Conservation (phyloP, 345 rosid genomes). For the Erysimum cheiranthoides region DNA sequence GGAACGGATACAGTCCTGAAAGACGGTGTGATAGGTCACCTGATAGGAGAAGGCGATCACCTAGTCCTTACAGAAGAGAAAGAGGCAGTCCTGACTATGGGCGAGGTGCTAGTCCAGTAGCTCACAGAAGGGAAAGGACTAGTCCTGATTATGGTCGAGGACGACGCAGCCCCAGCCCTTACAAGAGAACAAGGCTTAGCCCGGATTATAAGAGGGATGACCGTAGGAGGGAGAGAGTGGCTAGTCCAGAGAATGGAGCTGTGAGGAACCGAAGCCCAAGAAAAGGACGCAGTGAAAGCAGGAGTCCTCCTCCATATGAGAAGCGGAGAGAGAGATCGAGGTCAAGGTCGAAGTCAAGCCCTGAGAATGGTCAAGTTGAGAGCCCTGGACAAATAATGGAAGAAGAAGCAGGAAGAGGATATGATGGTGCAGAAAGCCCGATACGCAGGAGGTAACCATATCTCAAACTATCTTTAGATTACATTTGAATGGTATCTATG, state of each 20-base stretch:
- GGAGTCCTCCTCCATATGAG: conserved; percentile 57
- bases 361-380: conserved; percentile 59
- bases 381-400: conserved; percentile 53
- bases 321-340: conserved; percentile 52
- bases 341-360: conserved; percentile 45
- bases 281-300: conserved; percentile 51
- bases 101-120: conserved; percentile 71
- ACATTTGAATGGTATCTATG: not conserved
- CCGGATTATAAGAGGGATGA: conserved; percentile 61
- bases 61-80: conserved; percentile 82
- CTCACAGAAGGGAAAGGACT: conserved; percentile 61
- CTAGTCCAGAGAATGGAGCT: conserved; percentile 58
- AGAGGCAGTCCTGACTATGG: conserved; percentile 97
- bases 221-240: conserved; percentile 58
- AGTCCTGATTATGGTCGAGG: conserved; percentile 87
- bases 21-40: conserved; percentile 78
- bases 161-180: conserved; percentile 64
- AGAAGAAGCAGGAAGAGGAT: conserved; percentile 28
- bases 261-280: conserved; percentile 52
- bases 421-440: conserved; percentile 43
- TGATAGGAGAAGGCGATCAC: conserved; percentile 77
- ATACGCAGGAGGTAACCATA: conserved; percentile 37
- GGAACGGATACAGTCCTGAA: conserved; percentile 72
- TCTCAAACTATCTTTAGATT: not conserved
- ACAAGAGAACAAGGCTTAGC: conserved; percentile 63